Base-by-base conservation (phyloP, 169 alveolate species). In the Cryptosporidium ubiquitum region DNA sequence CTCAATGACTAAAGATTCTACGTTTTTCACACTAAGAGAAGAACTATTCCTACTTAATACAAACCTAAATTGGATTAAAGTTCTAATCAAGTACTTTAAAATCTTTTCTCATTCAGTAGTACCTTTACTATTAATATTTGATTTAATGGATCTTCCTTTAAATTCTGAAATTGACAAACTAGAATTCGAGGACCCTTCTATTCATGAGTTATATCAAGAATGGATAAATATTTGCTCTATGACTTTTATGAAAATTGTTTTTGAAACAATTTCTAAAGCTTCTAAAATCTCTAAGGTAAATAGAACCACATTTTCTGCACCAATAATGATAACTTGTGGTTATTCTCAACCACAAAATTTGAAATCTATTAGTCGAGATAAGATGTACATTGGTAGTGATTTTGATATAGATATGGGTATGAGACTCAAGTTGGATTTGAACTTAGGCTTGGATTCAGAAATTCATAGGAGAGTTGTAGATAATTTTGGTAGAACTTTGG, bases 111-210 rank as follows among this genome's bases (percentile, higher is more conserved):
- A 26, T 6, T 9, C 68, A 5, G 37, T 79, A 5, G 71, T 69
- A 7, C 89, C 89, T 64, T 26, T 79, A n/a, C 52, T 79, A n/a
- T 18, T 79, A 1, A 26, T 79, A 3, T 42, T 60, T 79, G 89
- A 79, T 10, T 23, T 79, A 18, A 31, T 79, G 29, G 68, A 26
- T 26, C 29, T 79, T 10, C 79, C 89, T 18, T 26, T 73, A 2
- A 55, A 73, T 29, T 73, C 55, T 3, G 70, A 73, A 1, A 35
- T 55, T 33, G 37, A 57, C 42, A 58, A 73, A 20, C 55, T 20
- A 0, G 69, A 37, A 23, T 52, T 73, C 35, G 70, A 64, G 51
- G 47, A 55, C 49, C 52, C 70, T 6, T 52, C 39, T 37, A 7
- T 52, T 10, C 47, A 10, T 2, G 26, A 35, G 1, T 26, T 73